Conservation (phyloP, 2,329 filamentous ascomycete genomes). For the Thermothelomyces thermophilus region DNA sequence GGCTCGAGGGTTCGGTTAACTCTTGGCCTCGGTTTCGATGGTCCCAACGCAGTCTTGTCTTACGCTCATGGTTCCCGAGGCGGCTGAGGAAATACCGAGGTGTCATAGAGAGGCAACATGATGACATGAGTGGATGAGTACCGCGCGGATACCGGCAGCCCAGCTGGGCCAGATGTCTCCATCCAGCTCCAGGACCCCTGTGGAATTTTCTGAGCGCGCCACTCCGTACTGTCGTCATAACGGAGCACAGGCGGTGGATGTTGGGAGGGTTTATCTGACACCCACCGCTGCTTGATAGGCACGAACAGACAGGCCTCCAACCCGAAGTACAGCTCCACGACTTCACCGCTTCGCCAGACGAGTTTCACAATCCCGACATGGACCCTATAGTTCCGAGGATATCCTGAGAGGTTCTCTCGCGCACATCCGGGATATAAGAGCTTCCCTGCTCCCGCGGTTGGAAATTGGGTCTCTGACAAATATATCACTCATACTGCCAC, state of each 20-base stretch:
- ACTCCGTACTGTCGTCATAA: slow-evolving; percentile 14
- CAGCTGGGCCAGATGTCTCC: background rate
- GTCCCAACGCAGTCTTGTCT: background rate
- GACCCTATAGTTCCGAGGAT: background rate
- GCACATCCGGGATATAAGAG: background rate
- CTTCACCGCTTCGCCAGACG: background rate
- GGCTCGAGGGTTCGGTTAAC: no score
- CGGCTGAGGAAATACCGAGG: background rate
- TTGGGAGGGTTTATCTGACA: background rate
- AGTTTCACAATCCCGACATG: background rate
- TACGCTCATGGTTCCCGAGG: background rate
- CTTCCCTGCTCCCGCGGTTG: background rate
- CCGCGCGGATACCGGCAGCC: background rate
- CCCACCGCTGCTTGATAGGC: slow-evolving; percentile 2
- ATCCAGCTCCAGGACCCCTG: background rate
- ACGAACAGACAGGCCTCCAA: background rate
- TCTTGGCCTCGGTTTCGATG: no score
- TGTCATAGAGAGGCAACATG: background rate
- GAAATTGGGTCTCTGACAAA: background rate
- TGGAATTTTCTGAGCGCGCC: slow-evolving; percentile 3
- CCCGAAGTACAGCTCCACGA: background rate
- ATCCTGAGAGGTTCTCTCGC: background rate
- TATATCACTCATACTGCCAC: background rate
- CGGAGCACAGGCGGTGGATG: slow-evolving; percentile 8
- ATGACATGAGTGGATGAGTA: background rate